These are phyloP conservation scores for Penicillium daleae DNA, from an alignment of 495 filamentous ascomycete genomes.

Conservation along the genomic window DNA sequence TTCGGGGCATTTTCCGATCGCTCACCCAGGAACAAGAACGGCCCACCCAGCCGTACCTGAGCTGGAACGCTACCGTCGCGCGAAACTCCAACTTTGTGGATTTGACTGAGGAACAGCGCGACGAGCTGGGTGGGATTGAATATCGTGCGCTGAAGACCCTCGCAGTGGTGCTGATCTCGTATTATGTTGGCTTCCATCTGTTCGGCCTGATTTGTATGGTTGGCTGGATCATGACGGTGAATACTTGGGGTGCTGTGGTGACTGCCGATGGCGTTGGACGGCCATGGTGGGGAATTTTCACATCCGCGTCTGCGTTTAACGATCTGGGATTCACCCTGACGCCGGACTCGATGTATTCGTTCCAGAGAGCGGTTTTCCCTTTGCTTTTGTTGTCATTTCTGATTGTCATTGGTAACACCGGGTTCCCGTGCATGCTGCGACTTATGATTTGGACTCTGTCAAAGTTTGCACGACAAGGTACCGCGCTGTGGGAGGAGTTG, in stretches of 20 bases:
- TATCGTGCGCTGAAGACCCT: slow-evolving; percentile 89
- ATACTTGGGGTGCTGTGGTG: slow-evolving; percentile 63
- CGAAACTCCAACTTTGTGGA: slow-evolving; percentile 91
- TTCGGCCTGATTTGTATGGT: slow-evolving; percentile 72
- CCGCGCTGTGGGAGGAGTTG: slow-evolving; percentile 81
- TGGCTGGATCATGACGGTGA: slow-evolving; percentile 75
- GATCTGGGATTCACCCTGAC: slow-evolving; percentile 87
- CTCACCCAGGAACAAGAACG: slow-evolving; percentile 49
- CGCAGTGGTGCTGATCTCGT: slow-evolving; percentile 72
- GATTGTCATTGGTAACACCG: slow-evolving; percentile 92
- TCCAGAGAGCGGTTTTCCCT: slow-evolving; percentile 73
- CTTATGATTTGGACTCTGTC: slow-evolving; percentile 82
- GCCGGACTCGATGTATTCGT: slow-evolving; percentile 89
- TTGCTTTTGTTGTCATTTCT: slow-evolving; percentile 77
- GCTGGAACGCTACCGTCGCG: slow-evolving; percentile 89
- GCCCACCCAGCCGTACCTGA: slow-evolving; percentile 79
- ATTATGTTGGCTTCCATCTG: slow-evolving; percentile 75
- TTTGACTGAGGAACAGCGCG: slow-evolving; percentile 83
- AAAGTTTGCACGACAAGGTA: slow-evolving; percentile 58
- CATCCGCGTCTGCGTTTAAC: slow-evolving; percentile 81
- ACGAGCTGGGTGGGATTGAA: slow-evolving; percentile 91
- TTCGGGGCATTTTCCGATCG: slow-evolving; percentile 43
- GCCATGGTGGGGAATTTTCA: slow-evolving; percentile 93
- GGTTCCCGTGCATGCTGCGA: slow-evolving; percentile 90
- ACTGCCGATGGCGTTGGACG: slow-evolving; percentile 61